A percentile compares a stretch with the other conserved stretches of the same genome.
These are phyloP conservation scores for Melampsora larici-populina DNA, from an alignment of 1,284 basidiomycete genomes.

Conservation along the genomic window DNA sequence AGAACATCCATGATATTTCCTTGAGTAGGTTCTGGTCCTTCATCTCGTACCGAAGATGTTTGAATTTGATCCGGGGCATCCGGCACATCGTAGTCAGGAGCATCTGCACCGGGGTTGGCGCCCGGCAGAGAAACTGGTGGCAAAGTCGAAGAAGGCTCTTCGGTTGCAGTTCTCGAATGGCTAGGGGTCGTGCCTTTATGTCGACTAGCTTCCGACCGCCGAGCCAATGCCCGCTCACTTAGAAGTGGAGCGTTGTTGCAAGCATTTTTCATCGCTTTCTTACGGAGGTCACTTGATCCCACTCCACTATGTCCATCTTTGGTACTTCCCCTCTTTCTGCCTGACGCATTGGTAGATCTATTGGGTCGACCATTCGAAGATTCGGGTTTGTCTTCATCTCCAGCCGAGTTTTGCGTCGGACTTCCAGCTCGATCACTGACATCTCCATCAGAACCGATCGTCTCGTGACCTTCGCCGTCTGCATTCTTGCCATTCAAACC, in stretches of 20 bases:
- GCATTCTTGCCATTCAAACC: conserved; percentile 18
- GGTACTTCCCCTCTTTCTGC: conserved; percentile 20
- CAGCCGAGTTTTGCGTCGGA: conserved; percentile 5
- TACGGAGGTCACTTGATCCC: conserved; percentile 32
- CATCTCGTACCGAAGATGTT: conserved; percentile 24
- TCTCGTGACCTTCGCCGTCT: conserved; percentile 35
- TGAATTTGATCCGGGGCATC: not conserved
- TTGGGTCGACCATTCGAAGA: conserved; percentile 15
- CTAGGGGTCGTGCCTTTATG: not conserved
- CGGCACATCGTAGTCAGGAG: not conserved
- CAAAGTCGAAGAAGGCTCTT: not conserved
- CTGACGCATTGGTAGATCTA: not conserved
- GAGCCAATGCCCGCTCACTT: conserved; percentile 38
- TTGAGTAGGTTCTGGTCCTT: conserved; percentile 1
- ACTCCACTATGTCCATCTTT: conserved; percentile 18
- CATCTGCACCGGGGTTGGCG: not conserved
- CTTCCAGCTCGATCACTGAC: conserved; percentile 27
- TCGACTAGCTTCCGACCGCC: conserved; percentile 25
- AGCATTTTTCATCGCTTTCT: conserved; percentile 43
- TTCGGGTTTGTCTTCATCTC: conserved; percentile 30
- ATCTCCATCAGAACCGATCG: conserved; percentile 31
- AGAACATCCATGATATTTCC: not conserved
- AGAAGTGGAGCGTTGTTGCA: conserved; percentile 14
- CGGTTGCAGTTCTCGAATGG: not conserved
- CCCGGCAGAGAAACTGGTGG: conserved; percentile 6